Percentiles rank a stretch among this genome's conserved stretches.
phyloP scores from a whole-genome alignment of 352 stramenopile genomes.

The Phytopythium sindhum region DNA sequence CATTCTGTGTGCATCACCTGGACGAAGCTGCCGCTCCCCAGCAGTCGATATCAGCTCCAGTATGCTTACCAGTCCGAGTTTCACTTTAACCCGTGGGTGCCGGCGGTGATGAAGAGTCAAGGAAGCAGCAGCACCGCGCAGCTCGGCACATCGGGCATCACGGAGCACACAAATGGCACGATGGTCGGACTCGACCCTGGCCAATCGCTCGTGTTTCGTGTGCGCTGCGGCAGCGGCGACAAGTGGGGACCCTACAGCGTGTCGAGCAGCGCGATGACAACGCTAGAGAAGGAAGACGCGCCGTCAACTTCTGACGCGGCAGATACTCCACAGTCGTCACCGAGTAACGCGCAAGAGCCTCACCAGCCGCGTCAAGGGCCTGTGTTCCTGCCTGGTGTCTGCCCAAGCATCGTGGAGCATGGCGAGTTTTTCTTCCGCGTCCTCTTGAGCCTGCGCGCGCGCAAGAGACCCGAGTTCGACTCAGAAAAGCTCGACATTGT shows the following conservation, averaged over 20 bases:
- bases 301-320: conserved; percentile 11
- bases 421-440: conserved; percentile 70
- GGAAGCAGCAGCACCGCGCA: conserved; percentile 20
- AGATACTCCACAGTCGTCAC: conserved; percentile 5
- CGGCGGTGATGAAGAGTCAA: conserved; percentile 52
- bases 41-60: conserved; percentile 56
- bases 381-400: conserved; percentile 62
- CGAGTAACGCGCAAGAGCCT: conserved; percentile 1
- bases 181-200: conserved; percentile 58
- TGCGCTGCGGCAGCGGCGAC: conserved; percentile 54
- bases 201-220: conserved; percentile 56
- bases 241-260: conserved; percentile 68
- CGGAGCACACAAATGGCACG: conserved; percentile 52
- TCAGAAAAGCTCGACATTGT: conserved; percentile 47
- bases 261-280: conserved; percentile 54
- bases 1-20: conserved; percentile 67
- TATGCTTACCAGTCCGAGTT: conserved; percentile 61
- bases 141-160: conserved; percentile 41
- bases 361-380: conserved; percentile 6
- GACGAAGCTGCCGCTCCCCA: conserved; percentile 34
- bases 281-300: conserved; percentile 29
- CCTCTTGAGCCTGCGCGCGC: conserved; percentile 41
- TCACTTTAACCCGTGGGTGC: conserved; percentile 52
- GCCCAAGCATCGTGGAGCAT: conserved; percentile 51
- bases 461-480: conserved; percentile 43